A percentile compares a stretch with the other conserved stretches of the same genome.
These are phyloP conservation scores for Pichia sp. DNA, from an alignment of 1,139 yeast species.

Conservation along the genomic window DNA sequence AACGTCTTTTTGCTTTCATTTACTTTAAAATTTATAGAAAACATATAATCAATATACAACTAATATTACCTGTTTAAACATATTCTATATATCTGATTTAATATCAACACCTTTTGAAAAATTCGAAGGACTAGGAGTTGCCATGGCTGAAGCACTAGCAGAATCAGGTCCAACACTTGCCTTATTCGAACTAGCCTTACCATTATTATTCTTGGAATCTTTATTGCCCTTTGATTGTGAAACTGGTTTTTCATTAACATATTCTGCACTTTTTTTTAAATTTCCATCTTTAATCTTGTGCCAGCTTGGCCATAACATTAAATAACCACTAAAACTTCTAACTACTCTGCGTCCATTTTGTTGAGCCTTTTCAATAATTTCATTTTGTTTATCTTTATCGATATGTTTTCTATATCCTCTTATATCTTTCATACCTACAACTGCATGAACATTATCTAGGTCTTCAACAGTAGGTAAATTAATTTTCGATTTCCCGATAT, in stretches of 20 bases:
- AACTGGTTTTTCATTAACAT: conserved; percentile 1
- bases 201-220: not conserved
- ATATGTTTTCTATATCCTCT: conserved; percentile 12
- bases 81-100: not conserved
- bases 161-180: not conserved
- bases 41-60: too few species aligned
- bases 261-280: conserved; percentile 4
- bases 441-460: conserved; percentile 3
- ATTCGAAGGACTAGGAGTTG: not conserved
- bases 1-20: too few species aligned
- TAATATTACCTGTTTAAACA: too few species aligned
- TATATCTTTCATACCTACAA: conserved; percentile 11
- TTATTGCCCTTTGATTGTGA: not conserved
- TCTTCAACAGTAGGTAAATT: not conserved
- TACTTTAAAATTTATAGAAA: too few species aligned
- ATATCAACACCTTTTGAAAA: not conserved
- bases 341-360: conserved; percentile 7
- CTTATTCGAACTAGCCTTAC: not conserved
- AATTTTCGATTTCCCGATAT: not conserved
- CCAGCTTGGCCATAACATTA: conserved; percentile 15
- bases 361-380: conserved; percentile 5
- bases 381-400: conserved; percentile 3
- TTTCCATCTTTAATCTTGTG: conserved; percentile 10
- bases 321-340: conserved; percentile 16
- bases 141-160: not conserved